Evolutionary conservation across 2,329 filamentous ascomycete genomes (phyloP).

Genomic region (Pseudogymnoascus sp.): DNA sequence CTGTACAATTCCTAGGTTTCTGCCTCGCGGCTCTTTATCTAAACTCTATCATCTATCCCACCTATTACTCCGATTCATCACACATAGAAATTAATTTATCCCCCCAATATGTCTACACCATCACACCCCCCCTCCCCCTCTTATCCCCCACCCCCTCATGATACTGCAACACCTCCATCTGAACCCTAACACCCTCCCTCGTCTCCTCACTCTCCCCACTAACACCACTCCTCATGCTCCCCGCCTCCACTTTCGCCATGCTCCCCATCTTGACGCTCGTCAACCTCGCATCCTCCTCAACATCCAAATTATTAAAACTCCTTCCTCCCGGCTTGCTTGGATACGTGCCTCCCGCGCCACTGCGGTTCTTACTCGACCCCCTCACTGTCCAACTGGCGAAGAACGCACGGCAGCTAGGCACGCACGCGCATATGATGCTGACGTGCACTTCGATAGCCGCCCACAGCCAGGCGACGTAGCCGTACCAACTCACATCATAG

Average conservation of each 20-base stretch:
- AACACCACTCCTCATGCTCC: background rate
- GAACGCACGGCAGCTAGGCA: conserved; percentile 5
- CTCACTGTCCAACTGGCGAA: background rate
- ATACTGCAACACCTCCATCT: conserved; percentile 4
- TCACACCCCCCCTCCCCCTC: background rate
- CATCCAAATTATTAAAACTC: background rate
- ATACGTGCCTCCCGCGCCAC: background rate
- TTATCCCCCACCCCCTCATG: background rate
- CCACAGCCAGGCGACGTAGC: background rate
- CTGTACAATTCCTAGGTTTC: background rate
- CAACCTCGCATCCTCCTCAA: background rate
- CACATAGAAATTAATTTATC: background rate
- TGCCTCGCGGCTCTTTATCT: background rate
- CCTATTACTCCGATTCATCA: background rate
- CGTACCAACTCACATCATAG: conserved; percentile 3
- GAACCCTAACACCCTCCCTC: background rate
- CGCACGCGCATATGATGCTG: conserved; percentile 1
- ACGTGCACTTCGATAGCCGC: background rate
- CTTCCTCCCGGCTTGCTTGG: background rate
- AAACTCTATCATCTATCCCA: background rate
- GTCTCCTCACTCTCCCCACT: background rate
- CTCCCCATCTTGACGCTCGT: background rate
- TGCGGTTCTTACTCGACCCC: background rate
- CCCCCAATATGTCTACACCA: background rate
- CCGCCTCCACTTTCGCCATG: background rate